Evolutionary conservation across 2,329 filamentous ascomycete genomes (phyloP), one percentile per base, ranked within the genome.

Genomic region (Amylocarpus encephaloides): DNA sequence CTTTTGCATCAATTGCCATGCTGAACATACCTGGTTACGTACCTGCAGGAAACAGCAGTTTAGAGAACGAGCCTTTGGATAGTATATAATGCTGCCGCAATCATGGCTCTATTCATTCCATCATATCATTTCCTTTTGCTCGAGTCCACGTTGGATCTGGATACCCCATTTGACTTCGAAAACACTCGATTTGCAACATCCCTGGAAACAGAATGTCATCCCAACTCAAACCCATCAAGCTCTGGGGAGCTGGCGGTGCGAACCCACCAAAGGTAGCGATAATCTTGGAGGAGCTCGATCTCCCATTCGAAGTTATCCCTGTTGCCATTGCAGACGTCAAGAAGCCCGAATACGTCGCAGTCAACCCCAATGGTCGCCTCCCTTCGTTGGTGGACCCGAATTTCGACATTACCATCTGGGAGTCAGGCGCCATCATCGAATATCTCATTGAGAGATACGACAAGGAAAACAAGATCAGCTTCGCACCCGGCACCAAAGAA

Each of bases 191-290:
- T 36, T 10, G 15, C 34, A 36, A 10, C 34, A 4, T 26, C 7
- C 7, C 4, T 26, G 7, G 22, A 26, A 4, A 26, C 22, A 7
- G 7, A 6, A 43, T 43, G 35, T 47, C 45, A 7, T 32, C 36
- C 16, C 13, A 40, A 32, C 15, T 47, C 13, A 40, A 47, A 16
- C 45, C 45, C 12, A 40, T 47, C 22, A 47, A 40, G 19, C 10
- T 47, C n/a, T 47, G 35, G 35, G 45, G 45, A 32, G 19, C 18
- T 16, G 45, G 15, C 6, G 38, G 32, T 6, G 30, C 40, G 13
- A 49, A 49, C 26, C 47, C 47, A 11, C 22, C 40, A 13, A 49
- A 49, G 43, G 40, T 49, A 11, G n/a, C n/a, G 10, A 43, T 49
- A 11, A 32, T 49, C 19, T 32, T 49, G 16, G 9, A 10, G 7